Evolutionary conservation across 768 basidiomycete species (phyloP).

Genomic region (Lentinula raphanica): DNA sequence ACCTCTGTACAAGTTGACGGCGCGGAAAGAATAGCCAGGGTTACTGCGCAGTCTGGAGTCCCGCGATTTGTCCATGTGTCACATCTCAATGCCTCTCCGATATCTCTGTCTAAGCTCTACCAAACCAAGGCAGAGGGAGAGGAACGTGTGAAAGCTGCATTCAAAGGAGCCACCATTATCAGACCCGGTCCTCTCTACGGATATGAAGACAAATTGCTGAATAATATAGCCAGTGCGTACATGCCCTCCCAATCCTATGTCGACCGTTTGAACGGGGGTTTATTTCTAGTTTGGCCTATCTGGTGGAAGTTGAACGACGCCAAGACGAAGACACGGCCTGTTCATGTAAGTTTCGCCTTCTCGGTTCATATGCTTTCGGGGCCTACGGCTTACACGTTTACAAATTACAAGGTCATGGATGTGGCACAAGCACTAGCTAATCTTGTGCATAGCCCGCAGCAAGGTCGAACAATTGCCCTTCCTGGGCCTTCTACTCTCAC

Average conservation of each 20-base stretch:
- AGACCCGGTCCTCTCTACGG: constrained; percentile 85
- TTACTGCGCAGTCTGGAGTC: constrained; percentile 74
- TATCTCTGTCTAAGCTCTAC: constrained; percentile 81
- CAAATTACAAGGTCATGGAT: constrained; percentile 61
- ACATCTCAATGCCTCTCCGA: constrained; percentile 82
- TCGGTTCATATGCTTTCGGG: constrained; percentile 13
- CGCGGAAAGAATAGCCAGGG: constrained; percentile 79
- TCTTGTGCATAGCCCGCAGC: constrained; percentile 56
- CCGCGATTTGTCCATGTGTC: constrained; percentile 90
- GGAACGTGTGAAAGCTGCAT: constrained; percentile 74
- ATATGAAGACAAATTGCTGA: constrained; percentile 91
- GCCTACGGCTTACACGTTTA: constrained; percentile 12
- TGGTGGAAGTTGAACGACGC: constrained; percentile 93
- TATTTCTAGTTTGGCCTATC: constrained; percentile 71
- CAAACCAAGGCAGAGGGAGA: constrained; percentile 89
- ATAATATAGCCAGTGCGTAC: constrained; percentile 81
- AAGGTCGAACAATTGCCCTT: constrained; percentile 68
- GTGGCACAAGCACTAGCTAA: constrained; percentile 90
- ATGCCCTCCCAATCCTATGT: constrained; percentile 2
- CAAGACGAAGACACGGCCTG: constrained; percentile 83
- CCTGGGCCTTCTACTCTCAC: constrained; percentile 88
- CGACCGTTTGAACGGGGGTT: constrained; percentile 12
- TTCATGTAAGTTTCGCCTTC: constrained; percentile 63
- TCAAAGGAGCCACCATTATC: constrained; percentile 83
- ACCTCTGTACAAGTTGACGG: constrained; percentile 77